Conservation (phyloP, 352 stramenopile genomes). For the Blastocystis sp. region DNA sequence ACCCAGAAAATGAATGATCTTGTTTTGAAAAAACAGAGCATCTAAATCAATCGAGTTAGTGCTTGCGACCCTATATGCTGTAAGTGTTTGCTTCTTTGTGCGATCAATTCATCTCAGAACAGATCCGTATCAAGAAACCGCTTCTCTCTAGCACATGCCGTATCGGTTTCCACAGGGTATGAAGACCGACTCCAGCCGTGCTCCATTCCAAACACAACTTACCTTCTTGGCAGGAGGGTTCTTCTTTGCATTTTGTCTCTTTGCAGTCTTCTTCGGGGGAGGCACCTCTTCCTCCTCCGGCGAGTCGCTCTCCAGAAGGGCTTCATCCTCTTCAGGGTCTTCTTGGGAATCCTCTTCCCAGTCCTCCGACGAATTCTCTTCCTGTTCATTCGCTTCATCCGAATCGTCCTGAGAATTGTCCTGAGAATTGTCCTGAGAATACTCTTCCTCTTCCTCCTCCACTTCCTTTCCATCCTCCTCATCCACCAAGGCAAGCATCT, state of each 20-base stretch:
- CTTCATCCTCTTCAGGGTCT: constrained; percentile 1
- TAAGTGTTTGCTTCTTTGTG: not conserved
- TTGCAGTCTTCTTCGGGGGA: not conserved
- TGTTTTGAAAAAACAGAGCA: not conserved
- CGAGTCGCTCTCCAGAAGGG: not conserved
- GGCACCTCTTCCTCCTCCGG: not conserved
- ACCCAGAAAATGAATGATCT: not conserved
- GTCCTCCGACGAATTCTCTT: too few species aligned
- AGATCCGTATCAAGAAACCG: not conserved
- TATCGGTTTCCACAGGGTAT: not conserved
- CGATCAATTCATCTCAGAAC: not conserved
- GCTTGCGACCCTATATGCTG: not conserved
- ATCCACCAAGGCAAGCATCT: constrained; percentile 23
- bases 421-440: not conserved
- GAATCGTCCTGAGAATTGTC: not conserved
- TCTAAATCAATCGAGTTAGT: not conserved
- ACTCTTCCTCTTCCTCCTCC: constrained; percentile 22
- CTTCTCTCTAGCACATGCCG: not conserved
- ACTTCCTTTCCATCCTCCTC: constrained; percentile 24
- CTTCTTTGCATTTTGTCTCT: not conserved
- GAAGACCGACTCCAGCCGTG: not conserved
- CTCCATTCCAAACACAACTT: not conserved
- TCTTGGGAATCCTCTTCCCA: too few species aligned
- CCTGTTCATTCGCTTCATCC: not conserved
- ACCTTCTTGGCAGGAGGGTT: not conserved